Evolutionary conservation across 257 asterid species (phyloP).

Genomic region (Lithospermum erythrorhizon): DNA sequence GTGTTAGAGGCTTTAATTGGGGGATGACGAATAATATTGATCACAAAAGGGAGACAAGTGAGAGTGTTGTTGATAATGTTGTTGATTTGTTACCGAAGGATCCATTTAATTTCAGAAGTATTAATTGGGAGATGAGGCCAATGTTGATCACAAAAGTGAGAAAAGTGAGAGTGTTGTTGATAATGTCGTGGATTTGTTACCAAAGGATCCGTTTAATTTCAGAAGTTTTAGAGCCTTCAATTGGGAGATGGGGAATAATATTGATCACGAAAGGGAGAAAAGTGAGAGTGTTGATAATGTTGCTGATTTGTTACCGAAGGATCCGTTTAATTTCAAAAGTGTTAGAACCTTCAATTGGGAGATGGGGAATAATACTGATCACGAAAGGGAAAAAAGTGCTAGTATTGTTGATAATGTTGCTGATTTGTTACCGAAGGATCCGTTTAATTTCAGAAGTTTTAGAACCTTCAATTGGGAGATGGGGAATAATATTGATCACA

Average conservation of each 20-base stretch:
- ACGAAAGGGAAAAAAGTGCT: slow-evolving; percentile 18
- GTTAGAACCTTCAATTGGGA: slow-evolving; percentile 8
- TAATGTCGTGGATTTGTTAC: too few species aligned
- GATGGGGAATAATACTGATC: slow-evolving; percentile 6
- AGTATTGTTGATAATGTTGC: slow-evolving; percentile 29
- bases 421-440: slow-evolving; percentile 59
- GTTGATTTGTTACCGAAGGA: slow-evolving; percentile 55
- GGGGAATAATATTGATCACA: slow-evolving; percentile 6
- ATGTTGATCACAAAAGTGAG: too few species aligned
- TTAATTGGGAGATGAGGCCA: too few species aligned
- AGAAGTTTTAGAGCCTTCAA: too few species aligned
- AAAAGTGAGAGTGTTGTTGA: too few species aligned
- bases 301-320: too few species aligned
- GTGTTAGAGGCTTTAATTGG: slow-evolving; percentile 11
- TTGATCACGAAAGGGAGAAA: too few species aligned
- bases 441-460: slow-evolving; percentile 28
- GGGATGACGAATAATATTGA: slow-evolving; percentile 8
- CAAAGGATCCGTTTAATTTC: too few species aligned
- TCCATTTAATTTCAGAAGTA: slow-evolving; percentile 61
- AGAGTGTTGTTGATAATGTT: slow-evolving; percentile 32
- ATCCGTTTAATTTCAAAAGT: too few species aligned
- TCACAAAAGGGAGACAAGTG: slow-evolving; percentile 14
- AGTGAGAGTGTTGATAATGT: too few species aligned
- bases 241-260: too few species aligned
- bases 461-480: slow-evolving; percentile 5